Conservation (phyloP, 768 basidiomycete genomes). For the Kondoa malvinella region DNA sequence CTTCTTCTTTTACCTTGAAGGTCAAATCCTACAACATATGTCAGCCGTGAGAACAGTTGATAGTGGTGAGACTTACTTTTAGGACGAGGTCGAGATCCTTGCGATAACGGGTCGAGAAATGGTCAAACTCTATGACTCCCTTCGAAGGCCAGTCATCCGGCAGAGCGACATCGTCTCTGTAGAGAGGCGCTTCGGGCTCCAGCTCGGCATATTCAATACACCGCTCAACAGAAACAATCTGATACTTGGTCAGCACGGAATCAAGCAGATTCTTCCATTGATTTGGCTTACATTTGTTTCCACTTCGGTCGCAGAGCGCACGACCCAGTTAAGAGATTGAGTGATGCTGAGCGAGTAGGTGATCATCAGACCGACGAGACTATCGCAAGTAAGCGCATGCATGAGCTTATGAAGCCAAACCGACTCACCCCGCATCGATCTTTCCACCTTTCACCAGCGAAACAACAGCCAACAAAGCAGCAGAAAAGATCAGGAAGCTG, state of each 20-base stretch:
- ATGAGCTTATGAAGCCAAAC: not conserved
- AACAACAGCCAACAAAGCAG: slow-evolving; percentile 24
- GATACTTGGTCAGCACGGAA: too few relatives aligned
- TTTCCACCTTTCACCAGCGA: slow-evolving; percentile 17
- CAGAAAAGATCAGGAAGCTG: slow-evolving; percentile 23
- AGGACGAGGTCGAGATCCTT: slow-evolving; percentile 62
- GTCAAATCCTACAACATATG: slow-evolving; percentile 45
- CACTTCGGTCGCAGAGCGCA: slow-evolving; percentile 40
- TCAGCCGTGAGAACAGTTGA: not conserved
- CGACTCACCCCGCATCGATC: slow-evolving; percentile 22
- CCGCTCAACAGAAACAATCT: slow-evolving; percentile 75
- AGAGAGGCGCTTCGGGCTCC: slow-evolving; percentile 51
- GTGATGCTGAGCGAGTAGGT: slow-evolving; percentile 9
- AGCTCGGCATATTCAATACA: slow-evolving; percentile 66
- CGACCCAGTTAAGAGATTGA: slow-evolving; percentile 19
- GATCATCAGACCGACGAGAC: slow-evolving; percentile 45
- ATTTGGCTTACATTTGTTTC: slow-evolving; percentile 54
- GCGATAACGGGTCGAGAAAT: slow-evolving; percentile 57
- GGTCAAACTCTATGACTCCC: slow-evolving; percentile 60
- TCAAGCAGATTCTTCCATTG: slow-evolving; percentile 25
- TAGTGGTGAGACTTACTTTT: not conserved
- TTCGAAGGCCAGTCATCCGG: slow-evolving; percentile 48
- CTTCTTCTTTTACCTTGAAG: slow-evolving; percentile 50
- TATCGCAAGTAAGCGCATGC: not conserved
- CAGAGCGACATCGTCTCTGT: slow-evolving; percentile 39